Evolutionary conservation across 768 basidiomycete genomes (phyloP).

Genomic region (Collybia sordida): DNA sequence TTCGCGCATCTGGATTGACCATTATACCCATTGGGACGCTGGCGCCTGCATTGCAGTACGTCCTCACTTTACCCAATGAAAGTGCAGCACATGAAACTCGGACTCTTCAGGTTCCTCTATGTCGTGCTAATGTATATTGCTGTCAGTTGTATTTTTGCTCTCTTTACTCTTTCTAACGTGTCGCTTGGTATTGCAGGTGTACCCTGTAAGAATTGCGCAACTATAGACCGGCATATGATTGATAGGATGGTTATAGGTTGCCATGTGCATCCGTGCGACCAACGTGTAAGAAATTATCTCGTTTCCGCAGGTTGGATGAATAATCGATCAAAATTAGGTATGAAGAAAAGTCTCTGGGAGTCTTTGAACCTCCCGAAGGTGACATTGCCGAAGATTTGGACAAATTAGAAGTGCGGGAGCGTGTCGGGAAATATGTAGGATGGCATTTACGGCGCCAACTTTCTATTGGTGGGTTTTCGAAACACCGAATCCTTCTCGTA

Average conservation of each 20-base stretch:
- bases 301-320: background rate
- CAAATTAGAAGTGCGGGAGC: slow-evolving; percentile 35
- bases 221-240: background rate
- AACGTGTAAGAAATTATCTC: slow-evolving; percentile 46
- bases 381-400: slow-evolving; percentile 43
- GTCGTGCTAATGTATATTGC: slow-evolving; percentile 80
- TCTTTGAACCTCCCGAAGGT: slow-evolving; percentile 51
- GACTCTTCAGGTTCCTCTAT: slow-evolving; percentile 54
- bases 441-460: slow-evolving; percentile 71
- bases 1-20: slow-evolving; percentile 51
- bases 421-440: slow-evolving; percentile 42
- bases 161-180: background rate
- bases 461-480: slow-evolving; percentile 41
- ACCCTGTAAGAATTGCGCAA: slow-evolving; percentile 33
- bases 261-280: slow-evolving; percentile 64
- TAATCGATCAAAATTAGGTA: slow-evolving; percentile 34
- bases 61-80: slow-evolving; percentile 2
- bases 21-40: slow-evolving; percentile 46
- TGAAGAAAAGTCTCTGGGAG: slow-evolving; percentile 71
- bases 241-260: slow-evolving; percentile 33
- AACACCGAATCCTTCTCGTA: background rate
- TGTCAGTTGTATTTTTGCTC: slow-evolving; percentile 29
- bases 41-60: slow-evolving; percentile 72
- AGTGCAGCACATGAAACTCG: background rate
- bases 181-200: slow-evolving; percentile 28